Conservation (phyloP, 805 yeast genomes). For the Monosporozyma solicola region DNA sequence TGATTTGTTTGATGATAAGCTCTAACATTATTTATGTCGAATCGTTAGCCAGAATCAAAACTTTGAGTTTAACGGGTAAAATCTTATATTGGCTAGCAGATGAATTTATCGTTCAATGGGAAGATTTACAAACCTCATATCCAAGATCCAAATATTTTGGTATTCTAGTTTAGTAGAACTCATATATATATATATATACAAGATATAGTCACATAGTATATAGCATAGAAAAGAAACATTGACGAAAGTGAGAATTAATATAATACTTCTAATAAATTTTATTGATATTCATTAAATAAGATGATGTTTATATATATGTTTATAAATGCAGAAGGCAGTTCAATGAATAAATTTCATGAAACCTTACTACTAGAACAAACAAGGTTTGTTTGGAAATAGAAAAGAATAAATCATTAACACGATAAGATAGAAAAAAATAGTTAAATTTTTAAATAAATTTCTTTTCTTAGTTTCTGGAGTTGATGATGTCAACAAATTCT, state of each 20-base stretch:
- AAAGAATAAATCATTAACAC: neutral
- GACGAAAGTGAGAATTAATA: neutral
- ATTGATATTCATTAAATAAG: neutral
- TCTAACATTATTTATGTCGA: slow-evolving; percentile 68
- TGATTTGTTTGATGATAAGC: slow-evolving; percentile 10
- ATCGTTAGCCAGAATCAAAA: slow-evolving; percentile 19
- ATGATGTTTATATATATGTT: neutral
- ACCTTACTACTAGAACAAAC: neutral
- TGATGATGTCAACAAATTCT: slow-evolving; percentile 91
- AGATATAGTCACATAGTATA: neutral
- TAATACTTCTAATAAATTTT: neutral
- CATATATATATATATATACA: neutral
- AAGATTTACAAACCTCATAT: slow-evolving; percentile 40
- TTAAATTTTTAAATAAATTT: slow-evolving; percentile 1
- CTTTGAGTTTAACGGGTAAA: slow-evolving; percentile 68
- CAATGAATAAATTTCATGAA: neutral
- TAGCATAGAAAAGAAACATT: no score
- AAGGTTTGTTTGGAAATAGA: neutral
- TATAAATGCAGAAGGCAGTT: neutral
- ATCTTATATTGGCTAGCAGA: slow-evolving; percentile 64
- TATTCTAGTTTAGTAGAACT: slow-evolving; percentile 45
- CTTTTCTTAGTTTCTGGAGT: slow-evolving; percentile 59
- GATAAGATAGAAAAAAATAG: neutral
- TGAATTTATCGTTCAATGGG: slow-evolving; percentile 89
- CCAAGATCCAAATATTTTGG: slow-evolving; percentile 69